Base-by-base conservation (phyloP, 148 eudicot genomes). In the Silene latifolia region DNA sequence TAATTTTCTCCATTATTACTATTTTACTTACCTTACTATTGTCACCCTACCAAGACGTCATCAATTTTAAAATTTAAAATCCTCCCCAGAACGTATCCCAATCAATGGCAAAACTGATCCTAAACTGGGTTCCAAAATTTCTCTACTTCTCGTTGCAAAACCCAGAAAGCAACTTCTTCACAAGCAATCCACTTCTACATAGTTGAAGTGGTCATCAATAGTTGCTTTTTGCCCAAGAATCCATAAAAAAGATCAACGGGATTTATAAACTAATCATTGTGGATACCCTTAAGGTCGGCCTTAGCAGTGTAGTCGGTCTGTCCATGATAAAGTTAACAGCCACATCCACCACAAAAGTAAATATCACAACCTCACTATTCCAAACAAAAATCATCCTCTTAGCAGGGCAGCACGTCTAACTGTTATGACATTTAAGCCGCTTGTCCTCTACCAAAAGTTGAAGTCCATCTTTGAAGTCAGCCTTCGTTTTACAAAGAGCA, bases 271-370 rank as follows among this genome's bases (percentile, higher is more conserved):
- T 51, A 12, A 51, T 51, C 56, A 51, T 15, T 51, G 5, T 51
- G 56, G 56, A 51, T 51, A 19, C 8, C 44, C n/a, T 64, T 64
- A 6, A 64, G 9, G 44, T 27, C 67, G 15, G 20, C 42, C 68
- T 29, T 32, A 29, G 46, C 42, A 29, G 68, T 64, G 44, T 35
- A 29, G 68, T 14, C 19, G 7, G 20, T n/a, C n/a, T 13, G 68
- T 64, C 19, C 17, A 29, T 61, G 10, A 10, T 27, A 64, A 27
- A 64, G 44, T 18, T 18, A 64, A 27, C 68, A 64, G 19, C 68
- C 68, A 17, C 68, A 64, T 29, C 68, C 19, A 64, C 10, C 68
- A 27, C 68, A 64, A 42, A 64, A 64, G 19, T 64, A 64, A n/a
- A 29, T 29, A 29, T 6, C 68, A 29, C 11, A 63, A 29, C 9